Conservation (phyloP, 352 stramenopile species). For the Thalassiosira hispida region DNA sequence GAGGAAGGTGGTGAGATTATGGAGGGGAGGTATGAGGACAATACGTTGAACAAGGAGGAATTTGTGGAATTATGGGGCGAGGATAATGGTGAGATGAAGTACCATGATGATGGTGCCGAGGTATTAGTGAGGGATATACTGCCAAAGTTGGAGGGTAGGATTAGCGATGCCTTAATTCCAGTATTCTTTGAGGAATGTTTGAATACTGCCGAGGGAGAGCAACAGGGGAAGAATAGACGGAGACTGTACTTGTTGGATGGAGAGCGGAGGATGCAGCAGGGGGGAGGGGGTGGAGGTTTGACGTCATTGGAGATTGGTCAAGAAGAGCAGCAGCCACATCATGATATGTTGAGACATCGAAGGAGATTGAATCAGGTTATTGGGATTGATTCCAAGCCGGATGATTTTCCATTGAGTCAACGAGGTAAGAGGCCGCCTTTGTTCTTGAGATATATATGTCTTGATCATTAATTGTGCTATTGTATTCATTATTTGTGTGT, state of each 20-base stretch:
- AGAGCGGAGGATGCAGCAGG: too few species aligned
- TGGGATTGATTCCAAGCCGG: constrained; percentile 12
- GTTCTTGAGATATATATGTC: neutral
- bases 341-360: neutral
- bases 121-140: neutral
- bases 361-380: neutral
- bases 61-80: constrained; percentile 1
- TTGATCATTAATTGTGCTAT: neutral
- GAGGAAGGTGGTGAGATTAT: neutral
- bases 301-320: too few species aligned
- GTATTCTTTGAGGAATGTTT: neutral
- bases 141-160: neutral
- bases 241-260: too few species aligned
- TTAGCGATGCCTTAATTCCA: neutral
- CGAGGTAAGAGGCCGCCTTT: constrained; percentile 6
- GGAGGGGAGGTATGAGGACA: too few species aligned
- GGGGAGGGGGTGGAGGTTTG: too few species aligned
- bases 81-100: neutral
- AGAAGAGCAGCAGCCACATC: neutral
- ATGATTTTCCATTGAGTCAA: constrained; percentile 30
- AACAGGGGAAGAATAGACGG: too few species aligned
- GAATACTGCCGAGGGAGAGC: neutral
- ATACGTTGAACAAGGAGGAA: too few species aligned
- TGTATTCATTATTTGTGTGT: neutral
- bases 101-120: neutral